Conservation (phyloP, 108 stramenopile species). For the Nitzschia sp. region DNA sequence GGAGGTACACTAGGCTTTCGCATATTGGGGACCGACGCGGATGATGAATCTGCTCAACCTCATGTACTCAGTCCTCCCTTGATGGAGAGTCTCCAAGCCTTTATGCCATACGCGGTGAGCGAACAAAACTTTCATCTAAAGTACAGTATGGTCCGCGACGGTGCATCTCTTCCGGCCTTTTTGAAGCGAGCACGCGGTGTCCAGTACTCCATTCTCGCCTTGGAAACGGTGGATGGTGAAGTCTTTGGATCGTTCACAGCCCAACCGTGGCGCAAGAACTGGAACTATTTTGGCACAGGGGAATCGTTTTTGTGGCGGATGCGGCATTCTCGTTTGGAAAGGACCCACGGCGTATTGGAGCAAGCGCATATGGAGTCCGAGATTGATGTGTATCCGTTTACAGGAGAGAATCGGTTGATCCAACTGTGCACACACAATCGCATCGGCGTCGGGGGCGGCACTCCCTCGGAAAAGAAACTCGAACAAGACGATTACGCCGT, state of each 20-base stretch:
- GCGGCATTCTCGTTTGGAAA: conserved; percentile 53
- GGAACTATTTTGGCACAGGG: conserved; percentile 65
- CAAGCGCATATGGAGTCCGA: conserved; percentile 74
- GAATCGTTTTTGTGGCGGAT: conserved; percentile 72
- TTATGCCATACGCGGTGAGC: conserved; percentile 52
- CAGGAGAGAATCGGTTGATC: conserved; percentile 62
- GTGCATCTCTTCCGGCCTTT: conserved; percentile 66
- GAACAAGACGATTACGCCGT: conserved; percentile 11
- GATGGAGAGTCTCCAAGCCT: conserved; percentile 75
- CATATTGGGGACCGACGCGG: conserved; percentile 68
- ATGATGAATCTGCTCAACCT: conserved; percentile 54
- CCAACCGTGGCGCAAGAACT: conserved; percentile 58
- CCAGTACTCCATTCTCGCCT: conserved; percentile 59
- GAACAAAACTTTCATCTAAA: conserved; percentile 74
- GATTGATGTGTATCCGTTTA: conserved; percentile 76
- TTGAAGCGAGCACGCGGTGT: conserved; percentile 57
- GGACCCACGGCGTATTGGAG: conserved; percentile 54
- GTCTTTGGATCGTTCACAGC: conserved; percentile 77
- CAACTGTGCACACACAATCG: conserved; percentile 71
- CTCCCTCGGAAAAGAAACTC: conserved; percentile 33
- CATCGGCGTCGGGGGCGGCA: conserved; percentile 74
- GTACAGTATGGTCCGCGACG: conserved; percentile 73
- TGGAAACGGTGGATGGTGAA: conserved; percentile 73
- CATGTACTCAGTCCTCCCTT: conserved; percentile 79
- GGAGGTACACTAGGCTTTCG: conserved; percentile 62